A percentile compares a stretch with the other conserved stretches of the same genome.
These are phyloP conservation scores for Effrenium voratum DNA, from an alignment of 73 alveolate genomes.

Conservation along the genomic window DNA sequence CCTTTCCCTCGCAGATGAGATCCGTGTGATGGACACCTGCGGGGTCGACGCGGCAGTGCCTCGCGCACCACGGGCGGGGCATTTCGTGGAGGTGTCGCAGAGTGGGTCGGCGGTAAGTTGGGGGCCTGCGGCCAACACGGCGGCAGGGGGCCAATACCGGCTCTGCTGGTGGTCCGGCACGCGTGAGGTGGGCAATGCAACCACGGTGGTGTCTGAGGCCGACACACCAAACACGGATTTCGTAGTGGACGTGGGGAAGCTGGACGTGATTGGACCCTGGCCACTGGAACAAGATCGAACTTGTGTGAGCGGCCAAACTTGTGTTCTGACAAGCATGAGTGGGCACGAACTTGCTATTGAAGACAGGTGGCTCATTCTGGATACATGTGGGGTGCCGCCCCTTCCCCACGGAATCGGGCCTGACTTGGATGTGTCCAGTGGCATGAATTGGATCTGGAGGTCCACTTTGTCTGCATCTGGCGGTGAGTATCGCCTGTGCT, in stretches of 20 bases:
- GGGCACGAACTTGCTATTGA: background rate
- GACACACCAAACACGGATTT: background rate
- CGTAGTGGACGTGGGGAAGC: constrained; percentile 18
- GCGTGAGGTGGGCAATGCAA: background rate
- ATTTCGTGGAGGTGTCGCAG: background rate
- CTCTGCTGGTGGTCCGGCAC: constrained; percentile 1
- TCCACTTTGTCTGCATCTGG: background rate
- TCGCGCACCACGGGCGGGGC: background rate
- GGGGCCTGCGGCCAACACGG: background rate
- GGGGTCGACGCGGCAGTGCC: background rate
- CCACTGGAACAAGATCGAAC: constrained; percentile 24
- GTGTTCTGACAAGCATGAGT: background rate
- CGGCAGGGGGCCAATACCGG: background rate
- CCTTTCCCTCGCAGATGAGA: background rate
- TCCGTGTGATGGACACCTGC: background rate
- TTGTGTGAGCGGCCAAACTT: constrained; percentile 44
- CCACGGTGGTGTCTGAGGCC: background rate
- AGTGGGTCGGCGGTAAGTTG: constrained; percentile 29
- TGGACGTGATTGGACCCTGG: background rate
- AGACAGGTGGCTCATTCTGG: background rate
- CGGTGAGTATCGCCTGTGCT: constrained; percentile 53
- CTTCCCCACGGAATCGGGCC: background rate
- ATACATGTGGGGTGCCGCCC: constrained; percentile 28
- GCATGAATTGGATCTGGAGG: background rate
- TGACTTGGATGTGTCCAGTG: background rate